Evolutionary conservation across 2,329 filamentous ascomycete species (phyloP), one percentile per base, ranked within the genome.

Genomic region (Cladosporium halotolerans): DNA sequence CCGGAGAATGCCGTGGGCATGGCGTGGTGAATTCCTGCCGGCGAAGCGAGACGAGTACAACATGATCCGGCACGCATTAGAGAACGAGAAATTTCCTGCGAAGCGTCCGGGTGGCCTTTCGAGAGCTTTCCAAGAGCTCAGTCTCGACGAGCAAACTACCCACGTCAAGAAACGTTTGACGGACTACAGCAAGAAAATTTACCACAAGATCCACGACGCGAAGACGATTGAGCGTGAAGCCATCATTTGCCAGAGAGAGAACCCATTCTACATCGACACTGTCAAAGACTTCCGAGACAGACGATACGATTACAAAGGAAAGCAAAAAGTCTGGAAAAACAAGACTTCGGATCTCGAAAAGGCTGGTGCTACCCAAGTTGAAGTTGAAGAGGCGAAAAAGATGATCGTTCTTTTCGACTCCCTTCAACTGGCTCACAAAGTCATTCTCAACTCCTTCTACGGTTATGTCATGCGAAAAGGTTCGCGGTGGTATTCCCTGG

Each of bases 401-500:
- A 99, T 99, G 95, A 93, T 96, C 53, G 79, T 97, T 45, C 74
- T 99, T 4, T 99, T 89, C 68, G 93, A 99, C 68, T 99, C 93
- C 0, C 77, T 99, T 54, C 95, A 99, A 70, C 77, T 99, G 63
- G 93, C 93, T 0, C 93, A 99, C 76, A 99, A 99, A 70, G 93
- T 99, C 74, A 99, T 99, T 78, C 71, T 99, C 52, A 99, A 99
- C 76, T 96, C 90, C 53, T 99, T 99, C 76, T 99, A 99, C 63
- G 93, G 93, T 58, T 99, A 99, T 68, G 93, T 97, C 69, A 99
- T 99, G 93, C 81, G 93, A 74, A 99, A 99, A 69, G 93, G 93
- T 33, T 99, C 93, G 36, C 84, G 93, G 52, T 99, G 93, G 93
- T 99, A 99, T 68, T 99, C 93, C 14, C 85, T 99, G 81, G 93